Base-by-base conservation (phyloP, 305 asterid species). In the Fraxinus ornus region DNA sequence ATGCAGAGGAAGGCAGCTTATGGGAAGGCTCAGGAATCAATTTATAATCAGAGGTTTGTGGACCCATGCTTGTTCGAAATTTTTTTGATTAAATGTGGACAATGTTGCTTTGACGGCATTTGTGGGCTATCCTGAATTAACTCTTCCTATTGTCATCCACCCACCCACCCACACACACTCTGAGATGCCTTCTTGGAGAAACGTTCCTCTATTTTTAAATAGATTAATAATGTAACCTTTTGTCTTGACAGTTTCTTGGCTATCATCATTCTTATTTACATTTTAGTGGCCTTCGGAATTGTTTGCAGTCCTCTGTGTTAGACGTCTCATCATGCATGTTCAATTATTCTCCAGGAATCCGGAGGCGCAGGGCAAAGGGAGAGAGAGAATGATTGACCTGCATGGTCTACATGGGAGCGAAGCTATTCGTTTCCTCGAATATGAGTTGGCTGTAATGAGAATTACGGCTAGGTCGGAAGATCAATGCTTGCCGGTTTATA, bases 1-100 rank as follows among this genome's bases (percentile, higher is more conserved):
- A 89, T 92, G 92, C 93, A 90, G 87, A 93, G 92, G 96, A 95
- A 91, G 88, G 91, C 94, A 74, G 95, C 97, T 74, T 95, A 92
- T 77, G 97, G 85, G 80, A 92, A 92, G 82, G 97, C 97, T 82
- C 97, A 93, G 79, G 98, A 94, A 39, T 82, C 97, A 41, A 89
- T 94, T 78, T 92, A 86, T 76, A 94, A 91, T 15, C 96, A 89
- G 81, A 95, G 99, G 99, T 95, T 86, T 78, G 91, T 74, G 73
- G 72, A 76, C 66, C 78, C 80, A 19, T 49, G 21, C 15, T 24
- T 49, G 13, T 64, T 64, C 35, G 35, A 64, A 24, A 2, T 21
- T 5, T 24, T 57, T 19, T 21, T 24, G 0, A 22, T 62, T 62
- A 62, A 62, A 62, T 62, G 32, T 24, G 17, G 17, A 9, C 32